phyloP scores from a whole-genome alignment of 164 flowering plant species.

The Echeveria elegans region DNA sequence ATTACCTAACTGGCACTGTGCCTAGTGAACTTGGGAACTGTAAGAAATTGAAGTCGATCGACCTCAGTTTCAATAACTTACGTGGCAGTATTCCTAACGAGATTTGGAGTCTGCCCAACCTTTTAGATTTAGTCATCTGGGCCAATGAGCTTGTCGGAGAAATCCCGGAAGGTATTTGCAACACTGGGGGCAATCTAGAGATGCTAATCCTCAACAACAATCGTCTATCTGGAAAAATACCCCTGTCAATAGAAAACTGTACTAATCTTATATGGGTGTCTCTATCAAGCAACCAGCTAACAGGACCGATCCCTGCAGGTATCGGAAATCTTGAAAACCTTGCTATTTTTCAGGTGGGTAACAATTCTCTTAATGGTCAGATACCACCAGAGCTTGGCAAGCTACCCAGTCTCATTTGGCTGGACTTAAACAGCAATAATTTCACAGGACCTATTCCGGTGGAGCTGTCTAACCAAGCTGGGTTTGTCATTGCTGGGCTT shows the following conservation, averaged over 20 bases:
- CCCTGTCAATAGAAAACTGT: constrained; percentile 48
- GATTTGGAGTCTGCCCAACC: constrained; percentile 58
- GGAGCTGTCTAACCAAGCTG: constrained; percentile 54
- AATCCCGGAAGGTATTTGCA: constrained; percentile 64
- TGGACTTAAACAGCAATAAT: constrained; percentile 71
- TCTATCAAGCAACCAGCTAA: constrained; percentile 61
- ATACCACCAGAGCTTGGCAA: constrained; percentile 67
- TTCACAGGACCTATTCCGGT: constrained; percentile 48
- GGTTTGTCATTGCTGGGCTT: constrained; percentile 40
- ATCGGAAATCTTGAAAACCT: constrained; percentile 51
- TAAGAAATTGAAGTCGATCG: constrained; percentile 41
- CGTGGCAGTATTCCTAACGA: constrained; percentile 47
- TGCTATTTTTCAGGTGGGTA: constrained; percentile 74
- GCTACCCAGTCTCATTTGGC: constrained; percentile 69
- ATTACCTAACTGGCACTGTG: constrained; percentile 48
- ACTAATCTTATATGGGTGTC: constrained; percentile 68
- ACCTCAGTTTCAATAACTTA: constrained; percentile 68
- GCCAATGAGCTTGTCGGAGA: constrained; percentile 59
- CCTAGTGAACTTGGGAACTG: constrained; percentile 57
- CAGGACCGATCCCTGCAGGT: constrained; percentile 56
- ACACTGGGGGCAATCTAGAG: constrained; percentile 50
- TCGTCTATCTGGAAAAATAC: constrained; percentile 51
- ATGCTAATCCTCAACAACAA: constrained; percentile 79
- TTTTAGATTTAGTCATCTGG: constrained; percentile 70
- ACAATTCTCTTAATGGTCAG: constrained; percentile 58